Evolutionary conservation across 1,284 basidiomycete genomes (phyloP).

Genomic region (Hypsizygus ulmarius): DNA sequence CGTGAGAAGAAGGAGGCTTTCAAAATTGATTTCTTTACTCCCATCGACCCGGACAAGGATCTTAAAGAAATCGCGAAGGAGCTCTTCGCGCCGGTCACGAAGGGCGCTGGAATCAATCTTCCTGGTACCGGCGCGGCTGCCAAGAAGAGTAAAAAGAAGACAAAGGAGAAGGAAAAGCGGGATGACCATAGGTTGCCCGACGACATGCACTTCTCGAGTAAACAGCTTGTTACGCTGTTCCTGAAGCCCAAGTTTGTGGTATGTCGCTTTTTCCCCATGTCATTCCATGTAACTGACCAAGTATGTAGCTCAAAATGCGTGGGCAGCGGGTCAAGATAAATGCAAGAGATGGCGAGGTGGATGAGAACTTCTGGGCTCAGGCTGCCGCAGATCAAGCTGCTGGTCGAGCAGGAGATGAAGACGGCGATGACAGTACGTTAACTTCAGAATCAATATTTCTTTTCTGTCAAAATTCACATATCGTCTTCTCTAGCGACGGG

Average conservation of each 20-base stretch:
- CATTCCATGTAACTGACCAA: constrained; percentile 4
- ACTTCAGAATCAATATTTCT: background rate
- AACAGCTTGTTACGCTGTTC: constrained; percentile 89
- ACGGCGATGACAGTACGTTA: constrained; percentile 61
- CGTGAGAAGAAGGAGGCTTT: constrained; percentile 85
- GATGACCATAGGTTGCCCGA: constrained; percentile 87
- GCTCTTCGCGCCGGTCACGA: constrained; percentile 76
- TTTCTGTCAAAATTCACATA: background rate
- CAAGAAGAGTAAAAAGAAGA: constrained; percentile 51
- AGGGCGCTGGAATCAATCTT: constrained; percentile 66
- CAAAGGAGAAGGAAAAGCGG: constrained; percentile 58
- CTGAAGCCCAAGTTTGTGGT: constrained; percentile 94
- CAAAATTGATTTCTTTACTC: constrained; percentile 82
- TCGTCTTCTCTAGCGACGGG: constrained; percentile 36
- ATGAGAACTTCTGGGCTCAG: constrained; percentile 94
- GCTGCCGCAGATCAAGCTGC: constrained; percentile 81
- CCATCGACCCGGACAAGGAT: constrained; percentile 50
- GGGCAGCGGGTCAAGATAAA: constrained; percentile 60
- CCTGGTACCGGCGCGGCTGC: constrained; percentile 51
- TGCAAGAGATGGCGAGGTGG: constrained; percentile 77
- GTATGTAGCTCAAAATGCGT: constrained; percentile 73
- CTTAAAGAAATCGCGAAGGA: constrained; percentile 75
- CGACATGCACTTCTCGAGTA: constrained; percentile 95
- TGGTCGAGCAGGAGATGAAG: constrained; percentile 50
- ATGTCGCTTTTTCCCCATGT: constrained; percentile 27